These are phyloP conservation scores for Nannizzia gypsea DNA, from an alignment of 2,329 filamentous ascomycete genomes.

Conservation along the genomic window DNA sequence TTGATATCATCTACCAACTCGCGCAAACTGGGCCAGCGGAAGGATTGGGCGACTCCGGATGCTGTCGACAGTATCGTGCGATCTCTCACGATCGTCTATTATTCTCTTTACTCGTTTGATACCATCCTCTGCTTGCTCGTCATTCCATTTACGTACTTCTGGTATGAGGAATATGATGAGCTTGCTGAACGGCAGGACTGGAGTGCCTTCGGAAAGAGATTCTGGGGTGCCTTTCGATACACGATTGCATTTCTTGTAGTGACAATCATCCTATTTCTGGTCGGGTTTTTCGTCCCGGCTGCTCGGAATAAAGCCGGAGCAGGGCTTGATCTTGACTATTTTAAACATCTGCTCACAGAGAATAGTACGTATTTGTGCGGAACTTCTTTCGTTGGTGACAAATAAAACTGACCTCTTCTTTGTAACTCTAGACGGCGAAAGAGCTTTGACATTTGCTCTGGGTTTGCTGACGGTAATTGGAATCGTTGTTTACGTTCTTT, in stretches of 20 bases:
- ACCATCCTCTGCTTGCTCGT: slow-evolving; percentile 77
- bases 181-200: slow-evolving; percentile 69
- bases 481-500: slow-evolving; percentile 72
- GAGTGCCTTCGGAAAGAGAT: slow-evolving; percentile 56
- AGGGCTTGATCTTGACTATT: slow-evolving; percentile 78
- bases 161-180: slow-evolving; percentile 95
- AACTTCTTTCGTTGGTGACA: background rate
- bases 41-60: slow-evolving; percentile 84
- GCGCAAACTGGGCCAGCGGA: slow-evolving; percentile 65
- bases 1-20: slow-evolving; percentile 81
- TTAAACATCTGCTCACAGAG: slow-evolving; percentile 69
- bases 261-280: slow-evolving; percentile 69
- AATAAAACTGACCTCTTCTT: slow-evolving; percentile 9
- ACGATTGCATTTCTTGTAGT: slow-evolving; percentile 70
- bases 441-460: slow-evolving; percentile 78
- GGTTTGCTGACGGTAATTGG: slow-evolving; percentile 82
- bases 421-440: slow-evolving; percentile 56
- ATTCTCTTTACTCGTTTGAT: slow-evolving; percentile 82
- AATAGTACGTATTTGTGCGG: slow-evolving; percentile 48
- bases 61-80: slow-evolving; percentile 65
- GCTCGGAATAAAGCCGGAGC: slow-evolving; percentile 54
- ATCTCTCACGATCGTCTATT: slow-evolving; percentile 81
- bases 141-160: slow-evolving; percentile 95
- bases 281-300: slow-evolving; percentile 88
- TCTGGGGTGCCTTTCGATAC: slow-evolving; percentile 83